phyloP scores from a whole-genome alignment of 139 green algal species.

The Haematococcus lacustris region DNA sequence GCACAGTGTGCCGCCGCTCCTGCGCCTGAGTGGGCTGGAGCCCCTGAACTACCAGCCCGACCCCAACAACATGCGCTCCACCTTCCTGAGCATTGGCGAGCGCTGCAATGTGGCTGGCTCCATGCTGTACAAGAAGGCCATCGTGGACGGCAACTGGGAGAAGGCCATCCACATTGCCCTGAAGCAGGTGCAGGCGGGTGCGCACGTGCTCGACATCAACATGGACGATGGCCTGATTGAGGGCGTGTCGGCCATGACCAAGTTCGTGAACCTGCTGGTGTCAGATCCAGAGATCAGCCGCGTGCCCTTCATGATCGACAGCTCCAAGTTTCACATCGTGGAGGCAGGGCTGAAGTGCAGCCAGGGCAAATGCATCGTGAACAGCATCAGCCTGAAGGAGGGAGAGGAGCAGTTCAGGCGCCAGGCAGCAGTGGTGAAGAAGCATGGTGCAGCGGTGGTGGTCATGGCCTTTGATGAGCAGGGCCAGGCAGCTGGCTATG shows the following conservation, averaged over 20 bases:
- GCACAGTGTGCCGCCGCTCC: constrained; percentile 51
- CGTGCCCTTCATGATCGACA: constrained; percentile 99
- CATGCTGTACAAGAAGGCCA: constrained; percentile 94
- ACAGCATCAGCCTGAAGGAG: constrained; percentile 97
- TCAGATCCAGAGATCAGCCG: constrained; percentile 88
- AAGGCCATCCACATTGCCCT: constrained; percentile 88
- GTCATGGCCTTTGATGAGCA: constrained; percentile 99
- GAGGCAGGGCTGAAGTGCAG: constrained; percentile 93
- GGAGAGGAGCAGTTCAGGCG: constrained; percentile 87
- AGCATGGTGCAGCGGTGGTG: constrained; percentile 89
- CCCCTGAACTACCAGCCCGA: constrained; percentile 87
- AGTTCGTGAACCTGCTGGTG: constrained; percentile 95
- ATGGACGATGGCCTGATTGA: constrained; percentile 98
- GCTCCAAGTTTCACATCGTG: constrained; percentile 94
- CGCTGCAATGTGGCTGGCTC: constrained; percentile 96
- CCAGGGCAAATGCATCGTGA: constrained; percentile 97
- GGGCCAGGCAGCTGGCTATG: constrained; percentile 63
- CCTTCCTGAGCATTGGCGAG: constrained; percentile 95
- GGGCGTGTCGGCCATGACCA: constrained; percentile 88
- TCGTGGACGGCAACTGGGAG: constrained; percentile 90
- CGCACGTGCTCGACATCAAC: constrained; percentile 97
- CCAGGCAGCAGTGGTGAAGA: constrained; percentile 73
- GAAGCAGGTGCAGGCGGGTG: constrained; percentile 74
- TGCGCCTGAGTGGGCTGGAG: constrained; percentile 92
- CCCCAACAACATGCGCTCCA: constrained; percentile 62